Percentiles rank a stretch among this genome's conserved stretches.
These are phyloP conservation scores for Mycosphaerella sp. DNA, from an alignment of 2,329 filamentous ascomycete genomes.

Conservation along the genomic window DNA sequence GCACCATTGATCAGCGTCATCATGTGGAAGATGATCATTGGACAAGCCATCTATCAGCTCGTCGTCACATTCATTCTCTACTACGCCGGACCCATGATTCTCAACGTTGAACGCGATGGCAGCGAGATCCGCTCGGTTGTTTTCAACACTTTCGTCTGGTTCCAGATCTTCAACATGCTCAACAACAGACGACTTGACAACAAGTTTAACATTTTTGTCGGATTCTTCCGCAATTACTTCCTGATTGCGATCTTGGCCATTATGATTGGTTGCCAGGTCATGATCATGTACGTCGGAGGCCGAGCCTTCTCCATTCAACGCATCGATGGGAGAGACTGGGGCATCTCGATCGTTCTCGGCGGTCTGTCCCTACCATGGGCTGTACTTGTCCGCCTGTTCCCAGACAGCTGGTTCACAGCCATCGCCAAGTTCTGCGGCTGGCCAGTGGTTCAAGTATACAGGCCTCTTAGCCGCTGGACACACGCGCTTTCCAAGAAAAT, in stretches of 20 bases:
- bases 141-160: slow-evolving; percentile 99
- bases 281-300: slow-evolving; percentile 85
- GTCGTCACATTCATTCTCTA: slow-evolving; percentile 71
- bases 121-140: slow-evolving; percentile 68
- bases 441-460: slow-evolving; percentile 19
- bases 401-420: slow-evolving; percentile 57
- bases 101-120: slow-evolving; percentile 47
- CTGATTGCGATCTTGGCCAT: slow-evolving; percentile 77
- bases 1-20: slow-evolving; percentile 73
- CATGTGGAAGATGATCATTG: slow-evolving; percentile 99
- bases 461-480: slow-evolving; percentile 18
- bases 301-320: slow-evolving; percentile 61
- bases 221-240: slow-evolving; percentile 75
- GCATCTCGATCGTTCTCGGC: slow-evolving; percentile 74
- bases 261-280: slow-evolving; percentile 81
- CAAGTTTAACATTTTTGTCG: slow-evolving; percentile 90
- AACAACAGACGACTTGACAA: slow-evolving; percentile 96
- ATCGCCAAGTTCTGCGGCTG: slow-evolving; percentile 39
- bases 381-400: slow-evolving; percentile 71
- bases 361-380: slow-evolving; percentile 77
- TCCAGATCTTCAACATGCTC: slow-evolving; percentile 98
- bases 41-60: slow-evolving; percentile 84
- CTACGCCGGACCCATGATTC: slow-evolving; percentile 60
- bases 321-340: slow-evolving; percentile 72
- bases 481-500: slow-evolving; percentile 17